Evolutionary conservation across 306 rosid genomes (phyloP), one percentile per base, ranked within the genome.

Genomic region (Vigna nakashimae): DNA sequence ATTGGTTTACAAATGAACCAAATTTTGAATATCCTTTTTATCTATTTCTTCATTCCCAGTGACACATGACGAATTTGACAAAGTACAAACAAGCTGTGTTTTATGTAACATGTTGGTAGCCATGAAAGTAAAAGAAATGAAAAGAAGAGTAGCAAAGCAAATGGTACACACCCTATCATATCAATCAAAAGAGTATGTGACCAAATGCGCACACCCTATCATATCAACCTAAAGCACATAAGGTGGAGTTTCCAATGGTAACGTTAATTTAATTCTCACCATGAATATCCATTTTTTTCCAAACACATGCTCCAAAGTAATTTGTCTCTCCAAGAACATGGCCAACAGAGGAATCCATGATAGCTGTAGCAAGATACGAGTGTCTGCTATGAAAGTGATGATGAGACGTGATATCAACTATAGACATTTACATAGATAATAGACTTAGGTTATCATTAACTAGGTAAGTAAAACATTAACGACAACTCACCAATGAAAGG

Each of bases 171-270:
- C 7, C 11, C 69, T 34, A 36, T 63, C 28, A 64, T 64, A n/a
- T 36, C 49, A 64, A 36, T 15, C 50, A 4, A 38, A 36, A 16
- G 20, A 12, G n/a, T 22, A 20, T 63, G 4, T 63, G 49, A 32
- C 12, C 16, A 12, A 30, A 34, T 36, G 69, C 4, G 34, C 69
- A 64, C 30, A n/a, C 7, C 11, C 69, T 34, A 36, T 63, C 49
- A 64, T 64, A n/a, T 36, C 49, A 64, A 36, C 28, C 50, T 1
- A 38, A 36, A 16, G 20, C 16, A 12, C 7, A 3, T 7, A 36
- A 64, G 49, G 69, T 64, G 50, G 30, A 64, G 69, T 17, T 64
- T 64, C 69, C 26, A 64, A 36, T 7, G 48, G 28, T 64, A n/a
- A n/a, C 50, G 16, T 38, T 18, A 7, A 7, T 0, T 17, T 45